phyloP scores from a whole-genome alignment of 2,329 filamentous ascomycete genomes.

The Hypoxylon rubiginosum region DNA sequence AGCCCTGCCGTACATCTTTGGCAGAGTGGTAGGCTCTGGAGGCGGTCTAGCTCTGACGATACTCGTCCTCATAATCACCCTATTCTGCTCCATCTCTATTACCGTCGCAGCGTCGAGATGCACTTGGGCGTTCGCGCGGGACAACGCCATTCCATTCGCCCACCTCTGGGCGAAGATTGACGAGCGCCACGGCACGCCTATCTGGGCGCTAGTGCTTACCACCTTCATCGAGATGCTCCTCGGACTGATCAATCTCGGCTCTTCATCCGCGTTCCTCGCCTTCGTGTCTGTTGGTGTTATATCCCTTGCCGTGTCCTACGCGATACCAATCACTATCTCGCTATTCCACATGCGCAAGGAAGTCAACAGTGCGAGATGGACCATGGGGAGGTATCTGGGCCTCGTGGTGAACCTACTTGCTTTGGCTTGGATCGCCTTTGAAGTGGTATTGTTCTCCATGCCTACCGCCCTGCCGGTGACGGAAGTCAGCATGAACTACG shows the following conservation, averaged over 20 bases:
- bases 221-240: slow-evolving; percentile 67
- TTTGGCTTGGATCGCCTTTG: slow-evolving; percentile 65
- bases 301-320: slow-evolving; percentile 67
- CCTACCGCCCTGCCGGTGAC: slow-evolving; percentile 51
- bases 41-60: slow-evolving; percentile 65
- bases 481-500: slow-evolving; percentile 61
- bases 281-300: slow-evolving; percentile 68
- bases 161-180: slow-evolving; percentile 66
- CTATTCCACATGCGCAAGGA: slow-evolving; percentile 61
- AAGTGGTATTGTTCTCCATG: slow-evolving; percentile 65
- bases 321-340: slow-evolving; percentile 67
- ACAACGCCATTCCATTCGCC: slow-evolving; percentile 68
- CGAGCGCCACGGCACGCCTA: slow-evolving; percentile 64
- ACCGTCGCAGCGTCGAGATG: slow-evolving; percentile 76
- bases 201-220: slow-evolving; percentile 69
- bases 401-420: slow-evolving; percentile 61
- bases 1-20: slow-evolving; percentile 67
- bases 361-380: slow-evolving; percentile 64
- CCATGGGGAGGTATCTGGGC: slow-evolving; percentile 59
- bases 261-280: slow-evolving; percentile 69
- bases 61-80: slow-evolving; percentile 67
- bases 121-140: slow-evolving; percentile 74
- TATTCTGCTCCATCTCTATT: slow-evolving; percentile 74
- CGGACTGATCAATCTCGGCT: slow-evolving; percentile 70
- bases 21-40: slow-evolving; percentile 63